Conservation (phyloP, 1,139 yeast species). For the Candida sp. region DNA sequence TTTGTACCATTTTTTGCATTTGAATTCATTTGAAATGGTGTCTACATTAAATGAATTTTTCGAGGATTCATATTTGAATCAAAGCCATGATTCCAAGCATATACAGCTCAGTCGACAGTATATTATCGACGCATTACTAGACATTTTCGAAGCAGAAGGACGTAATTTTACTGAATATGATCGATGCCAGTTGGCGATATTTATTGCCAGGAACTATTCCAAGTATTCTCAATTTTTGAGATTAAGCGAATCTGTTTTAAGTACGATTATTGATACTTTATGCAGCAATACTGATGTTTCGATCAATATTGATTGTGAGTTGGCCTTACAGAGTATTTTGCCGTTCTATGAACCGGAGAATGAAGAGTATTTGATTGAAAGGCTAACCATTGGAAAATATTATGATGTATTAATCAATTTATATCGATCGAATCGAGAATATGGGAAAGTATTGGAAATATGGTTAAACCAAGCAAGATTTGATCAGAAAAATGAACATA, state of each 20-base stretch:
- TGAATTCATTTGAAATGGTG: constrained; percentile 55
- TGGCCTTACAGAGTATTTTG: constrained; percentile 66
- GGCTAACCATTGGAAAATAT: constrained; percentile 52
- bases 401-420: constrained; percentile 56
- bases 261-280: constrained; percentile 45
- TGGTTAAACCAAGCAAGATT: constrained; percentile 20
- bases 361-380: constrained; percentile 45
- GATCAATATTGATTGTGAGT: constrained; percentile 59
- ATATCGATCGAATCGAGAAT: constrained; percentile 52
- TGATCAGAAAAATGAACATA: constrained; percentile 9
- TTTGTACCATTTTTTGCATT: constrained; percentile 44
- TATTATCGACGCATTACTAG: constrained; percentile 61
- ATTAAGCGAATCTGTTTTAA: constrained; percentile 56
- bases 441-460: constrained; percentile 43
- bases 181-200: constrained; percentile 52
- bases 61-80: constrained; percentile 69
- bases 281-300: constrained; percentile 40
- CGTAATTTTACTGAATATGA: constrained; percentile 29
- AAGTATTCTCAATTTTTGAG: constrained; percentile 78
- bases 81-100: constrained; percentile 29
- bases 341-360: constrained; percentile 55
- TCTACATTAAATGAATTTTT: constrained; percentile 72
- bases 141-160: constrained; percentile 36
- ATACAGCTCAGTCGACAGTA: constrained; percentile 54
- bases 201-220: constrained; percentile 72